Percentiles rank a stretch among this genome's conserved stretches.
phyloP scores from a whole-genome alignment of 345 rosid genomes.

The Syzygium aromaticum region DNA sequence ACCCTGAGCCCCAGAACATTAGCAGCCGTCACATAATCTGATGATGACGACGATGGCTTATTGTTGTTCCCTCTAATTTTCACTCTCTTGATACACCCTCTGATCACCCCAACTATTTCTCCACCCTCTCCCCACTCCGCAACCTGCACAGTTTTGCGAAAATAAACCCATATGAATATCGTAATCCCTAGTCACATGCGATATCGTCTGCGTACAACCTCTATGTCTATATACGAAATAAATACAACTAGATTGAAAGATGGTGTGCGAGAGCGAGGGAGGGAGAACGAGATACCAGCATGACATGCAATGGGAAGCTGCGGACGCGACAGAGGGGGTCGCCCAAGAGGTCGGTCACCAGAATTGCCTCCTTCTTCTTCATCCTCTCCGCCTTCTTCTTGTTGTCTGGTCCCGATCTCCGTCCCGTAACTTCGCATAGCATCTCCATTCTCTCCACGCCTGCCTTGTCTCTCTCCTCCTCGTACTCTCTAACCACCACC shows the following conservation, averaged over 20 bases:
- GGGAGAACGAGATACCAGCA: conserved; percentile 34
- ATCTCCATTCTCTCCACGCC: conserved; percentile 62
- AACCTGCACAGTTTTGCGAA: conserved; percentile 22
- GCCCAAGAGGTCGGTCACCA: conserved; percentile 68
- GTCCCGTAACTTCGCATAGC: conserved; percentile 29
- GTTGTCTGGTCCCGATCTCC: not conserved
- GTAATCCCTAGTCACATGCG: not conserved
- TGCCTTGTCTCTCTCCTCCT: conserved; percentile 44
- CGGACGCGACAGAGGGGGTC: conserved; percentile 73
- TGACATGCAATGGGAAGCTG: conserved; percentile 42
- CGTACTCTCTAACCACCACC: conserved; percentile 49
- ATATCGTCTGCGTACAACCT: not conserved
- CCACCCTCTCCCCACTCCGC: conserved; percentile 53
- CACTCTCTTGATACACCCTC: conserved; percentile 60
- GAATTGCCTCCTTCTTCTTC: conserved; percentile 23
- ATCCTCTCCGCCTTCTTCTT: conserved; percentile 18
- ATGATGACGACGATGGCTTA: not conserved
- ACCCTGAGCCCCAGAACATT: conserved; percentile 68
- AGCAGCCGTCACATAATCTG: conserved; percentile 33
- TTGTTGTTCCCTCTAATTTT: conserved; percentile 22
- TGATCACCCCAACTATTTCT: conserved; percentile 51
- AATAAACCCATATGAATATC: not conserved
- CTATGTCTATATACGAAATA: not conserved
- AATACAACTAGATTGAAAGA: not conserved
- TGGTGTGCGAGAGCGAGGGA: not conserved